These are phyloP conservation scores for Aureobasidium musti DNA, from an alignment of 2,329 filamentous ascomycete species.

Conservation along the genomic window DNA sequence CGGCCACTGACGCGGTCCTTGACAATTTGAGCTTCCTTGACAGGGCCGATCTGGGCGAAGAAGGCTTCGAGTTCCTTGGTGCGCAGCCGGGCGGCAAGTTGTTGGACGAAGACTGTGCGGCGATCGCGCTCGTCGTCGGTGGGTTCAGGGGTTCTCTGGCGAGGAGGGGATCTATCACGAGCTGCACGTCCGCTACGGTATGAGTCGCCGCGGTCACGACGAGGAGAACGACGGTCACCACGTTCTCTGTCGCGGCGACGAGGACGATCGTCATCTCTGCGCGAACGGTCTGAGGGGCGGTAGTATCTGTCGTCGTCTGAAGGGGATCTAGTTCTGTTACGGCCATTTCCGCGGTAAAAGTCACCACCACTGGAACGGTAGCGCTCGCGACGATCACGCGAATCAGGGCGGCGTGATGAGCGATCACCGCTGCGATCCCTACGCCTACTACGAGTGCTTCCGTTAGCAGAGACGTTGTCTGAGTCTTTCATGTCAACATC, in stretches of 20 bases:
- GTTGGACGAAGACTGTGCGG: conserved; percentile 96
- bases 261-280: conserved; percentile 59
- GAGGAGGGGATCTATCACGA: conserved; percentile 53
- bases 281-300: conserved; percentile 47
- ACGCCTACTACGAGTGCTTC: conserved; percentile 40
- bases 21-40: conserved; percentile 97
- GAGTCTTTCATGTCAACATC: conserved; percentile 27
- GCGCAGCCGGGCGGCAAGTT: conserved; percentile 89
- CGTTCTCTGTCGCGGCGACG: conserved; percentile 52
- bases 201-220: conserved; percentile 64
- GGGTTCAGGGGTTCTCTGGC: conserved; percentile 66
- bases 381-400: conserved; percentile 32
- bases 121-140: conserved; percentile 96
- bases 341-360: conserved; percentile 43
- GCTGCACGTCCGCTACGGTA: conserved; percentile 66
- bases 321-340: conserved; percentile 41
- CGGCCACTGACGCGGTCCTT: conserved; percentile 96
- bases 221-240: conserved; percentile 48
- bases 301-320: conserved; percentile 45
- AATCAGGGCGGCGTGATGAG: conserved; percentile 27
- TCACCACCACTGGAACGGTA: conserved; percentile 39
- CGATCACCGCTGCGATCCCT: conserved; percentile 36
- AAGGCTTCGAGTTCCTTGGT: conserved; percentile 92
- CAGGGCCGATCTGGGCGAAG: conserved; percentile 91
- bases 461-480: conserved; percentile 45